phyloP scores from a whole-genome alignment of 2,329 filamentous ascomycete genomes.

The Tolypocladium ophioglossoides region DNA sequence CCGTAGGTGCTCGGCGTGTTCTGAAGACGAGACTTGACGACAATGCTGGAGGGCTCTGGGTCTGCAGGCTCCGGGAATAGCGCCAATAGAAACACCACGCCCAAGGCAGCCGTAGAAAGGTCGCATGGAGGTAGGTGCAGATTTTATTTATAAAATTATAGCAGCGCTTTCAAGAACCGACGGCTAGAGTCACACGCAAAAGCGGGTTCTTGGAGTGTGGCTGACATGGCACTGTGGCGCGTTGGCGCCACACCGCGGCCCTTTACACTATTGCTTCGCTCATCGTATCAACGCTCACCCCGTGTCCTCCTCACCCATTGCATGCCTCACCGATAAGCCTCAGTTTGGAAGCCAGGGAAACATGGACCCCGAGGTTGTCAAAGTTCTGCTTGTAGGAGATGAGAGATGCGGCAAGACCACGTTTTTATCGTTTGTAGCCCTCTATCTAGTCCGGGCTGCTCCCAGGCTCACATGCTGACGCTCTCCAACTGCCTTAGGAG shows the following conservation, averaged over 20 bases:
- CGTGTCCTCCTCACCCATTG: background rate
- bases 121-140: constrained; percentile 14
- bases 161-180: background rate
- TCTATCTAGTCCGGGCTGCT: constrained; percentile 2
- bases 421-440: constrained; percentile 45
- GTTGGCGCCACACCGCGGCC: background rate
- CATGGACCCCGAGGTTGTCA: constrained; percentile 40
- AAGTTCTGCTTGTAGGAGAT: constrained; percentile 49
- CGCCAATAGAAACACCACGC: constrained; percentile 14
- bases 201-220: background rate
- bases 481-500: constrained; percentile 26
- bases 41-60: background rate
- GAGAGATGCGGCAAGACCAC: constrained; percentile 49
- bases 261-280: background rate
- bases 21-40: constrained; percentile 5
- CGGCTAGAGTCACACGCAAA: background rate
- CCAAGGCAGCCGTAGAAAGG: constrained; percentile 12
- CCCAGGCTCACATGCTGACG: constrained; percentile 4
- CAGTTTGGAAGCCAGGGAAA: background rate
- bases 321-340: background rate
- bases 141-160: background rate
- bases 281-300: background rate
- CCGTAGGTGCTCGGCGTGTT: background rate
- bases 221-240: background rate
- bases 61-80: constrained; percentile 6